Conservation (phyloP, 257 asterid genomes). For the Marsdenia floribunda region DNA sequence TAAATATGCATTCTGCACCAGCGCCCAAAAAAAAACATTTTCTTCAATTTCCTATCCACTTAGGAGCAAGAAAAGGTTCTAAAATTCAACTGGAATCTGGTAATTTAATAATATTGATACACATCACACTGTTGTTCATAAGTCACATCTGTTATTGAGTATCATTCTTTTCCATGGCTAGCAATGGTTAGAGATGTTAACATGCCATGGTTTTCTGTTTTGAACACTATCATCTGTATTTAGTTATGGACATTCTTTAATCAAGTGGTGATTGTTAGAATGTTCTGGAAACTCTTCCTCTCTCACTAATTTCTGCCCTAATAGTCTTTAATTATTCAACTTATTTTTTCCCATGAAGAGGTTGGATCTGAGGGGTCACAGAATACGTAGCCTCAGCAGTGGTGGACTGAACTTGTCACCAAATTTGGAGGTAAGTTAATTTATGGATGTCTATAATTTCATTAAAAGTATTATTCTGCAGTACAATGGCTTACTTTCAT, state of each 20-base stretch:
- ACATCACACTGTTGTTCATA: background rate
- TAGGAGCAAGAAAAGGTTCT: background rate
- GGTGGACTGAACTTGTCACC: constrained; percentile 75
- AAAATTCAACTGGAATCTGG: background rate
- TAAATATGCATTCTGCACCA: background rate
- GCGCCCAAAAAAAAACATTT: background rate
- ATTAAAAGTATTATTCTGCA: constrained; percentile 1
- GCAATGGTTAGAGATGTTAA: background rate
- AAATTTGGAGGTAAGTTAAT: constrained; percentile 71
- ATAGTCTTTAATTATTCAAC: constrained; percentile 8
- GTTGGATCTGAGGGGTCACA: constrained; percentile 98
- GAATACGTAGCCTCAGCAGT: constrained; percentile 65
- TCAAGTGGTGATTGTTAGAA: background rate
- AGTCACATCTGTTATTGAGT: background rate
- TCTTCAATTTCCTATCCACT: background rate
- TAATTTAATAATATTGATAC: background rate
- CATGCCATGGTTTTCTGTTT: background rate
- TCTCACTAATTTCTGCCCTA: background rate
- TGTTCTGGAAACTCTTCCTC: background rate
- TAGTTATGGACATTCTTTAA: background rate
- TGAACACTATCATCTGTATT: background rate
- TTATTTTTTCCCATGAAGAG: constrained; percentile 48
- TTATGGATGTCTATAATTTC: background rate
- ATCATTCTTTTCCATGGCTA: background rate
- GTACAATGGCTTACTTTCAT: no score